Evolutionary conservation across 306 rosid species (phyloP), one percentile per base, ranked within the genome.

Genomic region (Cucurbita ficifolia): DNA sequence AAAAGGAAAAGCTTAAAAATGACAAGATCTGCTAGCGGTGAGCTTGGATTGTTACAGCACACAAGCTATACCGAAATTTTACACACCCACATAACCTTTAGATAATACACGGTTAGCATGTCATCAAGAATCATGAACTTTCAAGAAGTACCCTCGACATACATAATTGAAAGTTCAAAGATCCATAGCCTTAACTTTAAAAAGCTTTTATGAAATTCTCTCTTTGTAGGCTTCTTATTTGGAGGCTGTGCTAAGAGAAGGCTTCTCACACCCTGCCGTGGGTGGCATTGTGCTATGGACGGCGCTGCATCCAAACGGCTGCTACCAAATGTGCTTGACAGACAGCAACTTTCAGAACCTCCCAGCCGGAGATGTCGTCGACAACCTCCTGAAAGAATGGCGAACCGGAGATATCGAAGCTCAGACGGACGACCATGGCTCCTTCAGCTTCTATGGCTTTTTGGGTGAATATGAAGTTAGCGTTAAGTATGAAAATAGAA

Each of bases 211-310:
- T 1, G 18, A 10, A 16, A n/a, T 0, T 6, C 18, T 45, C 14
- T 22, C 1, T 9, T 12, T 48, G 52, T 72, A 92, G 98, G 94
- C 92, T 42, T 65, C 56, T 38, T 88, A 85, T 81, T 77, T 93
- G 71, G 98, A 93, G 71, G 80, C 81, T 75, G 97, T 93, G 57
- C 24, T 93, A 67, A 87, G 90, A 75, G 98, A 90, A 87, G 94
- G 97, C 6, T 93, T 86, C 72, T 87, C 97, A 12, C 97, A 93
- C 62, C 92, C 96, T 43, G 83, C 84, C 0, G 94, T 93, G 68
- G 88, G 87, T 52, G 97, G 98, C 56, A 90, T 94, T 64, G 81
- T 94, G 95, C 89, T 94, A 7, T 89, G 98, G 98, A 87, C 89
- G 0, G 96, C 98, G 39, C 73, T 89, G 19, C 89, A 86, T 78